These are phyloP conservation scores for Fusarium vanettenii DNA, from an alignment of 2,329 filamentous ascomycete genomes.

Conservation along the genomic window DNA sequence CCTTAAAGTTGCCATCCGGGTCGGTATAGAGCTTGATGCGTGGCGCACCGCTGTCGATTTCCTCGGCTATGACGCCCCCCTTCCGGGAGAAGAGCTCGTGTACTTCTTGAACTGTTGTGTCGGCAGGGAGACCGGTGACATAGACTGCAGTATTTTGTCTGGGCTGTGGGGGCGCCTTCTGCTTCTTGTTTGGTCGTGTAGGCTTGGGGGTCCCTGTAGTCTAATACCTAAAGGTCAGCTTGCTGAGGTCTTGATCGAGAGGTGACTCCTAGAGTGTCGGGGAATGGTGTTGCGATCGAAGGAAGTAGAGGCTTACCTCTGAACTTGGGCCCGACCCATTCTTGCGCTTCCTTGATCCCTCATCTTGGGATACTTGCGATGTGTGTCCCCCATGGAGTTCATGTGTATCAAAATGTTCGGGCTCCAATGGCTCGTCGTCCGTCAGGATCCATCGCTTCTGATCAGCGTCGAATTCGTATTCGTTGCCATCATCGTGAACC, in stretches of 20 bases:
- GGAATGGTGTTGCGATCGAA: neutral
- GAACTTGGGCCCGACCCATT: conserved; percentile 51
- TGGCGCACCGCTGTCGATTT: conserved; percentile 87
- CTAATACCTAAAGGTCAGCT: conserved; percentile 31
- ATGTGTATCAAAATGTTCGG: conserved; percentile 55
- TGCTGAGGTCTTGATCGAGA: neutral
- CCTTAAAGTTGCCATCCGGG: conserved; percentile 86
- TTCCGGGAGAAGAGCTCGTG: conserved; percentile 84
- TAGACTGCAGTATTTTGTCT: conserved; percentile 90
- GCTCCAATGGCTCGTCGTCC: conserved; percentile 54
- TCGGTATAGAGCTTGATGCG: conserved; percentile 95
- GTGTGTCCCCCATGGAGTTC: conserved; percentile 48
- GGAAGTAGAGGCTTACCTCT: conserved; percentile 54
- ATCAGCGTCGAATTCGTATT: conserved; percentile 83
- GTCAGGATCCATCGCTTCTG: conserved; percentile 81
- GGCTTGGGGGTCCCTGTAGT: conserved; percentile 49
- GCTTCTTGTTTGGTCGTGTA: conserved; percentile 57
- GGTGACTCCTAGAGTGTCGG: neutral
- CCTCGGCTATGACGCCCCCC: conserved; percentile 92
- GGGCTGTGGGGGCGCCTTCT: conserved; percentile 61
- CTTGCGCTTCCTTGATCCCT: conserved; percentile 56
- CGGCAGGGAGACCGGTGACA: conserved; percentile 85
- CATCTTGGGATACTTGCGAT: conserved; percentile 39
- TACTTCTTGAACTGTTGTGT: conserved; percentile 84
- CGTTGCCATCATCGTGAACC: conserved; percentile 84